These are phyloP conservation scores for Scutellaria galericulata DNA, from an alignment of 257 asterid species.

Conservation along the genomic window DNA sequence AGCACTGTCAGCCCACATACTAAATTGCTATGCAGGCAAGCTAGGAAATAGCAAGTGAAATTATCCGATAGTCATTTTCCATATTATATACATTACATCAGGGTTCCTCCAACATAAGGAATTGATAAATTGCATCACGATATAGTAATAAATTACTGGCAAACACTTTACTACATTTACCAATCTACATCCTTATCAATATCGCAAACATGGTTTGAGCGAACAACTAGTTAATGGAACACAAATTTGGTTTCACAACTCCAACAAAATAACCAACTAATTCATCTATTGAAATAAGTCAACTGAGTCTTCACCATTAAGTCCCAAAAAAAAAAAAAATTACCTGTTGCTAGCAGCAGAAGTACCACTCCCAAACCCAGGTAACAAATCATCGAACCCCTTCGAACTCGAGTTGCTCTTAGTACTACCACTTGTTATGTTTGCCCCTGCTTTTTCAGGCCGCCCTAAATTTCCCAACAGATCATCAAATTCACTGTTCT, in stretches of 20 bases:
- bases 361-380: conserved; percentile 57
- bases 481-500: conserved; percentile 58
- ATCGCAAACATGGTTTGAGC: conserved; percentile 15
- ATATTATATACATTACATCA: conserved; percentile 11
- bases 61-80: neutral
- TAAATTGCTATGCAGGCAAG: neutral
- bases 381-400: conserved; percentile 62
- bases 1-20: conserved; percentile 1
- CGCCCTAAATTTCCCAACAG: conserved; percentile 64
- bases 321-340: neutral
- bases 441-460: conserved; percentile 49
- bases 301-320: conserved; percentile 18
- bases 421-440: conserved; percentile 36
- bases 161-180: conserved; percentile 13
- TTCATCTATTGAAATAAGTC: conserved; percentile 2
- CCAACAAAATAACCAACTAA: conserved; percentile 8
- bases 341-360: conserved; percentile 63
- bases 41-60: neutral
- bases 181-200: conserved; percentile 15
- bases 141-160: conserved; percentile 12
- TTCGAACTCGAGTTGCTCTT: conserved; percentile 53
- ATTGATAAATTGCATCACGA: neutral
- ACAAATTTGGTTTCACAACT: neutral
- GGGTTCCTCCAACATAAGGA: neutral
- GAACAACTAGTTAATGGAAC: neutral